Conservation (phyloP, 768 basidiomycete genomes). For the Naganishia kalamii region DNA sequence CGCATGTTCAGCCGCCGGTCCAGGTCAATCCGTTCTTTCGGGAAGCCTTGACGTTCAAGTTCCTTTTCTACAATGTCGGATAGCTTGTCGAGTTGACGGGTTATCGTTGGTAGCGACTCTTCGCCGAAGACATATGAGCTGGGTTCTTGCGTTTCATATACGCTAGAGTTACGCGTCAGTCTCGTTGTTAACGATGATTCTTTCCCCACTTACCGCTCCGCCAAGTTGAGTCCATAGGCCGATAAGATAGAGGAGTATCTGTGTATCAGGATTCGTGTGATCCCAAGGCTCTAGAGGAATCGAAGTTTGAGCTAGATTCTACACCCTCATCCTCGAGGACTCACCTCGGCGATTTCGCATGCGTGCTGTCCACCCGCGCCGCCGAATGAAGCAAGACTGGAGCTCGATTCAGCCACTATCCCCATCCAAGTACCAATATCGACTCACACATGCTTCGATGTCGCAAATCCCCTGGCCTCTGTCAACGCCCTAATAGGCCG, state of each 20-base stretch:
- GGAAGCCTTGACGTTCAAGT: constrained; percentile 74
- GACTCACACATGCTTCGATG: constrained; percentile 62
- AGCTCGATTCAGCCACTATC: constrained; percentile 11
- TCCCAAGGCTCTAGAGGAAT: constrained; percentile 19
- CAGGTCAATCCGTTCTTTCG: constrained; percentile 60
- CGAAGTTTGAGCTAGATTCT: not conserved
- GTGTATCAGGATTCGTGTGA: constrained; percentile 25
- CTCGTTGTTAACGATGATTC: no score
- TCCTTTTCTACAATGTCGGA: constrained; percentile 59
- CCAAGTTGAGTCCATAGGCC: constrained; percentile 73
- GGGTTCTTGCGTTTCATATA: constrained; percentile 82
- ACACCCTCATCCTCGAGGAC: not conserved
- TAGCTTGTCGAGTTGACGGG: constrained; percentile 64
- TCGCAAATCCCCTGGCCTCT: constrained; percentile 79
- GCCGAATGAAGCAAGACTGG: constrained; percentile 45
- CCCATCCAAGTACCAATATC: constrained; percentile 6
- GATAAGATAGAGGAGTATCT: constrained; percentile 88
- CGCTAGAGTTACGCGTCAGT: constrained; percentile 50
- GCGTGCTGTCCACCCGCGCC: constrained; percentile 45
- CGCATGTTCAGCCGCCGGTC: constrained; percentile 57
- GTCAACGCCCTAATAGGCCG: constrained; percentile 86
- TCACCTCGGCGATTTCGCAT: constrained; percentile 36
- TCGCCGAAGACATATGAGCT: constrained; percentile 68
- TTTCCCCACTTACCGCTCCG: constrained; percentile 33
- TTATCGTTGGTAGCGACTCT: constrained; percentile 55